A percentile compares a stretch with the other conserved stretches of the same genome.
Conservation (phyloP, 1,284 basidiomycete species). For the Chalciporus sp. region DNA sequence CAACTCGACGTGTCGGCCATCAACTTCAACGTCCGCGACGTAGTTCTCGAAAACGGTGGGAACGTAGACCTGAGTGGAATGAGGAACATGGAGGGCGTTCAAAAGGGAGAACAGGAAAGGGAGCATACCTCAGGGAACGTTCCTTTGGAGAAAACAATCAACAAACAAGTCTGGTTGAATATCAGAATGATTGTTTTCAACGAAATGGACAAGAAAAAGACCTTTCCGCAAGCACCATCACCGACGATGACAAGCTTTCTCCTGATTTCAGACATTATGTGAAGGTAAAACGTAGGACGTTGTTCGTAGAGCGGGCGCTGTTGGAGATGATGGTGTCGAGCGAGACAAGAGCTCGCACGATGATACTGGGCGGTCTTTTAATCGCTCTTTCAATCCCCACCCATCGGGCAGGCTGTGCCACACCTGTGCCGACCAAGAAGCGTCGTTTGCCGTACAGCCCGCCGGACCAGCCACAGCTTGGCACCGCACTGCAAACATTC, state of each 20-base stretch:
- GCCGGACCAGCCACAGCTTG: too few relatives aligned
- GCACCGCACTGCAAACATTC: neutral
- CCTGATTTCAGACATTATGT: conserved; percentile 68
- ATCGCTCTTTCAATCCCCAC: conserved; percentile 37
- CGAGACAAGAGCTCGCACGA: conserved; percentile 40
- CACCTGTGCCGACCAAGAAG: conserved; percentile 30
- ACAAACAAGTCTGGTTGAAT: conserved; percentile 66
- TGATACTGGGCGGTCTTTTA: conserved; percentile 39
- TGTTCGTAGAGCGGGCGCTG: conserved; percentile 36
- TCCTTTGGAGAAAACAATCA: conserved; percentile 89
- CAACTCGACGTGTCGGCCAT: conserved; percentile 90
- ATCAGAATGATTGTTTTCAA: conserved; percentile 23
- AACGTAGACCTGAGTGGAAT: conserved; percentile 74
- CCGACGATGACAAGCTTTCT: conserved; percentile 82
- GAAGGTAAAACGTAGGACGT: conserved; percentile 37
- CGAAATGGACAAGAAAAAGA: conserved; percentile 23
- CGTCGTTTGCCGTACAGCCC: too few relatives aligned
- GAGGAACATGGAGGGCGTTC: neutral
- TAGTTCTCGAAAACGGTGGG: conserved; percentile 94
- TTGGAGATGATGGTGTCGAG: conserved; percentile 41
- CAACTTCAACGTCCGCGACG: conserved; percentile 88
- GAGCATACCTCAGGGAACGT: conserved; percentile 85
- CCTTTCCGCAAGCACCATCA: conserved; percentile 85
- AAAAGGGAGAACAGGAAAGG: neutral
- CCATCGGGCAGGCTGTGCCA: conserved; percentile 28